Evolutionary conservation across 169 alveolate species (phyloP).

Genomic region (Cryptosporidium tyzzeri): DNA sequence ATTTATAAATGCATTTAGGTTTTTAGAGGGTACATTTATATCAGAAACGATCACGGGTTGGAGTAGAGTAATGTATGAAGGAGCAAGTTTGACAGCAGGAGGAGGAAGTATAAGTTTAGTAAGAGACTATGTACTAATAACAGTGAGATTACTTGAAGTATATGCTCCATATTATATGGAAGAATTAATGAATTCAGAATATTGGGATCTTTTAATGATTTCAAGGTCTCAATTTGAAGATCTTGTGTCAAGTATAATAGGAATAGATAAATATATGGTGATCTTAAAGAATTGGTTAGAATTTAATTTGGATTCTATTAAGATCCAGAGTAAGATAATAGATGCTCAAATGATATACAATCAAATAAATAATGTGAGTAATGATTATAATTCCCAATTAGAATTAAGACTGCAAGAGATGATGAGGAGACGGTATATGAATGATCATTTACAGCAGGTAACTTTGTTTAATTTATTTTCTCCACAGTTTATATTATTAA

Average conservation of each 20-base stretch:
- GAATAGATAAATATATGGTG: conserved; percentile 60
- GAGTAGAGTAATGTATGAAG: conserved; percentile 65
- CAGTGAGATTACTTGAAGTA: conserved; percentile 23
- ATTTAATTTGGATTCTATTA: conserved; percentile 32
- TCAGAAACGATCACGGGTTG: conserved; percentile 54
- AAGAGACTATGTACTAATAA: conserved; percentile 45
- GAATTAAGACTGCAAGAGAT: conserved; percentile 20
- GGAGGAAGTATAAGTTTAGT: conserved; percentile 29
- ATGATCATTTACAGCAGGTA: conserved; percentile 17
- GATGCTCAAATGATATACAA: conserved; percentile 41
- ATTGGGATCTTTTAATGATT: conserved; percentile 72
- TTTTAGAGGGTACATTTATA: conserved; percentile 25
- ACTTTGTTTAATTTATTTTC: conserved; percentile 9
- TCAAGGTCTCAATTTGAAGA: conserved; percentile 44
- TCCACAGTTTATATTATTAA: conserved; percentile 47
- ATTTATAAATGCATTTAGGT: conserved; percentile 21
- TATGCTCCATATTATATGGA: conserved; percentile 54
- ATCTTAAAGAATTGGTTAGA: conserved; percentile 61
- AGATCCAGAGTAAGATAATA: conserved; percentile 28
- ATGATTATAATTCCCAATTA: not conserved
- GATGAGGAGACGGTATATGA: conserved; percentile 56
- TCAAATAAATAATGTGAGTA: not conserved
- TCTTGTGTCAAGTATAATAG: conserved; percentile 7
- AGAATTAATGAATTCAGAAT: conserved; percentile 41
- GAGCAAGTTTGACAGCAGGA: conserved; percentile 9